A percentile compares a stretch with the other conserved stretches of the same genome.
Evolutionary conservation across 164 flowering plant genomes (phyloP).

Genomic region (Tinospora cordifolia): DNA sequence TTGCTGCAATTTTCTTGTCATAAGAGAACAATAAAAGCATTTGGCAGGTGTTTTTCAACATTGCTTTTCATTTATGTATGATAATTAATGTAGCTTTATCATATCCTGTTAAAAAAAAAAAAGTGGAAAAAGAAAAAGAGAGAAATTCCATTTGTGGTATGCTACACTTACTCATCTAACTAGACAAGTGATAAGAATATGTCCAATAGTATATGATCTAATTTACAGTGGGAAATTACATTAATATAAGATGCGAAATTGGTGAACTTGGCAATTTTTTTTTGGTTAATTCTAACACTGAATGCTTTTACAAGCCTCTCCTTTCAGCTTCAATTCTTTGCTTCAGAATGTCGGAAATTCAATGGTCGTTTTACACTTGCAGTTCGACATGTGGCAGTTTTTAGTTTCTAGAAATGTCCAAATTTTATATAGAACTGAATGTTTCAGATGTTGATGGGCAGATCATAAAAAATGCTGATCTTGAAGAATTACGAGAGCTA

Average conservation of each 20-base stretch:
- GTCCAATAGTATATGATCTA: too few relatives aligned
- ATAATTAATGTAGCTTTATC: too few relatives aligned
- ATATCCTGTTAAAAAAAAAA: too few relatives aligned
- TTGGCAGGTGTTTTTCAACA: too few relatives aligned
- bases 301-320: not conserved
- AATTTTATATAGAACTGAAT: conserved; percentile 15
- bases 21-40: too few relatives aligned
- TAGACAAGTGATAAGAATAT: not conserved
- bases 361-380: not conserved
- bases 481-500: conserved; percentile 73
- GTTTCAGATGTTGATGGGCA: conserved; percentile 30
- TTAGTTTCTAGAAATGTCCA: not conserved
- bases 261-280: not conserved
- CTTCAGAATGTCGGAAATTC: not conserved
- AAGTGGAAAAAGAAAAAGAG: too few relatives aligned
- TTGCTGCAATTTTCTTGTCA: too few relatives aligned
- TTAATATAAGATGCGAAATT: not conserved
- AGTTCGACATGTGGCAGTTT: not conserved
- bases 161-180: not conserved
- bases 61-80: too few relatives aligned
- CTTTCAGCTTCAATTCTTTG: not conserved
- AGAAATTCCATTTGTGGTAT: not conserved
- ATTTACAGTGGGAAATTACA: not conserved
- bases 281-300: not conserved
- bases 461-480: conserved; percentile 87